phyloP scores from a whole-genome alignment of 1,284 basidiomycete species.

The Sporisorium exsertum region DNA sequence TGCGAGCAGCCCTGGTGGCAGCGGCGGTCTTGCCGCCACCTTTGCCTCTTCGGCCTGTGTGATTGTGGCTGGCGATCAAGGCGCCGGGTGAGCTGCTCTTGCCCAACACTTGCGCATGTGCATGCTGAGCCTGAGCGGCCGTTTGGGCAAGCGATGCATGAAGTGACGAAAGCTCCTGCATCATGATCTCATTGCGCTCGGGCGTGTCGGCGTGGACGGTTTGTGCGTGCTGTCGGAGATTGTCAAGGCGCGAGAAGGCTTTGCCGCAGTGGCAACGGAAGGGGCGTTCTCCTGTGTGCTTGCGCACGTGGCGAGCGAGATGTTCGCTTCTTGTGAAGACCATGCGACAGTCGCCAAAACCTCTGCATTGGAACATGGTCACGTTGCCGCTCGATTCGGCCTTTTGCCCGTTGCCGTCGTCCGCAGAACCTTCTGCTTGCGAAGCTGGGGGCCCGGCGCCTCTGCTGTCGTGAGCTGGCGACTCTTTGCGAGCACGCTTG shows the following conservation, averaged over 20 bases:
- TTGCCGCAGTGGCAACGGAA: conserved; percentile 93
- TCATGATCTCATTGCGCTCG: conserved; percentile 89
- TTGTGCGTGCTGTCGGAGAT: conserved; percentile 93
- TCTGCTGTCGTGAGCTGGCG: conserved; percentile 19
- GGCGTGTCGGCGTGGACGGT: conserved; percentile 90
- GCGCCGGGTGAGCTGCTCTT: conserved; percentile 51
- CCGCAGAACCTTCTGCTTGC: conserved; percentile 8
- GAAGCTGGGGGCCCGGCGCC: not conserved
- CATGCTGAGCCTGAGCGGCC: conserved; percentile 60
- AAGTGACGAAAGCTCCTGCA: conserved; percentile 85
- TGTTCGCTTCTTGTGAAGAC: conserved; percentile 95
- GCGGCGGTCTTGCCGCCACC: conserved; percentile 37
- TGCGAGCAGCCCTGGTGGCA: conserved; percentile 27
- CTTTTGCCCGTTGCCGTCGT: conserved; percentile 28
- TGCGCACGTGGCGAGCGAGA: conserved; percentile 92
- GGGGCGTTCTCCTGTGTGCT: conserved; percentile 95
- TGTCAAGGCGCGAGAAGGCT: conserved; percentile 94
- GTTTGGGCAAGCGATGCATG: conserved; percentile 79
- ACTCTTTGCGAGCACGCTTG: conserved; percentile 30
- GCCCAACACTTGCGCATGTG: conserved; percentile 57
- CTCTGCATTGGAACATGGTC: conserved; percentile 93
- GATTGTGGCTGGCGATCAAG: conserved; percentile 47
- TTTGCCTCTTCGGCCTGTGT: conserved; percentile 41
- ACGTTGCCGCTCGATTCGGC: conserved; percentile 71
- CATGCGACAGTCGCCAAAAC: conserved; percentile 95